These are phyloP conservation scores for Silene noctiflora DNA, from an alignment of 179 eudicot species.

Conservation along the genomic window DNA sequence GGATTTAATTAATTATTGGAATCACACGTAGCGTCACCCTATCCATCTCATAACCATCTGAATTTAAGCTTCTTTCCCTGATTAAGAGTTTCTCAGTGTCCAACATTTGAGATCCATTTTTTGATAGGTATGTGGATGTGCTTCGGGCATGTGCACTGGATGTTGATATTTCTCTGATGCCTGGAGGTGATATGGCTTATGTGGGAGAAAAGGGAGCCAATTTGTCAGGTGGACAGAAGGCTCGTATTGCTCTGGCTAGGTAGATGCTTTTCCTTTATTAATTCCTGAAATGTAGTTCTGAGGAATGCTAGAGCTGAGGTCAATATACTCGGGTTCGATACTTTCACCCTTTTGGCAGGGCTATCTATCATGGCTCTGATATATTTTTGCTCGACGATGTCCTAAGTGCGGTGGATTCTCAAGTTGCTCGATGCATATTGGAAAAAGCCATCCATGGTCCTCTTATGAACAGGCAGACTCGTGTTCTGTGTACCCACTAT, in stretches of 20 bases:
- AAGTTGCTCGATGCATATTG: conserved; percentile 77
- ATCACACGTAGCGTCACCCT: neutral
- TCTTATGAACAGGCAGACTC: conserved; percentile 56
- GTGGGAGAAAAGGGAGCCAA: conserved; percentile 87
- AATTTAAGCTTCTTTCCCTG: conserved; percentile 4
- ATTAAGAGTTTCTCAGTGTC: conserved; percentile 4
- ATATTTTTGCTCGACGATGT: conserved; percentile 81
- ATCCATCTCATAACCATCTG: conserved; percentile 1
- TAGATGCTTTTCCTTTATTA: conserved; percentile 19
- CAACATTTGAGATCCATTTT: conserved; percentile 22
- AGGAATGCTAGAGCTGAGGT: neutral
- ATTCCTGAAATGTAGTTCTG: conserved; percentile 7
- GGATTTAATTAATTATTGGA: neutral
- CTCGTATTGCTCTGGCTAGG: conserved; percentile 97
- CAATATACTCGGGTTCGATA: conserved; percentile 6
- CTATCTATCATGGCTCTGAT: conserved; percentile 68
- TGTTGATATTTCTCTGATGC: conserved; percentile 70
- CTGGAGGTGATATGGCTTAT: conserved; percentile 76
- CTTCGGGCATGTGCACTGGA: conserved; percentile 77
- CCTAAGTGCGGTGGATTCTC: conserved; percentile 93
- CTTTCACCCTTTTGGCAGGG: conserved; percentile 48
- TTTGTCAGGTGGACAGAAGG: conserved; percentile 94
- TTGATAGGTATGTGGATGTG: conserved; percentile 64
- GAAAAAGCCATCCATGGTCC: conserved; percentile 76
- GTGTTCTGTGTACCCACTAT: conserved; percentile 85